phyloP scores from a whole-genome alignment of 257 asterid species.

The Ophiorrhiza pumila region DNA sequence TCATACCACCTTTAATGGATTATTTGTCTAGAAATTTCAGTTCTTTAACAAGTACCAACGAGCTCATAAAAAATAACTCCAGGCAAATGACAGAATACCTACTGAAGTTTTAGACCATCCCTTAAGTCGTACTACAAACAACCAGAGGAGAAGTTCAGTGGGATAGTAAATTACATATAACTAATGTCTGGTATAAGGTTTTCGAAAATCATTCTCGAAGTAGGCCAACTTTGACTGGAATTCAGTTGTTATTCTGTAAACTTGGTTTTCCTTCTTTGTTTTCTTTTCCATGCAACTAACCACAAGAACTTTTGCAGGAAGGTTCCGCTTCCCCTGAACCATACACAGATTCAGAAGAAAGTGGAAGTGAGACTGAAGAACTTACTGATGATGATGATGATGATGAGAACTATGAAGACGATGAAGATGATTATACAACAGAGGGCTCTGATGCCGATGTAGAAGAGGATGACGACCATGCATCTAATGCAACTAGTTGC shows the following conservation, averaged over 20 bases:
- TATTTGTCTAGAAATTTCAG: too few relatives aligned
- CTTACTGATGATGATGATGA: conserved; percentile 87
- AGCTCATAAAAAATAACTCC: not conserved
- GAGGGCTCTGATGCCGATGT: conserved; percentile 51
- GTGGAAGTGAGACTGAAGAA: conserved; percentile 84
- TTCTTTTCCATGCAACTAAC: conserved; percentile 7
- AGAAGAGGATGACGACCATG: conserved; percentile 56
- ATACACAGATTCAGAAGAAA: conserved; percentile 88
- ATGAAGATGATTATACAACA: conserved; percentile 38
- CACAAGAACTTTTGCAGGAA: conserved; percentile 48
- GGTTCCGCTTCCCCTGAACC: conserved; percentile 68
- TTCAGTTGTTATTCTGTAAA: not conserved
- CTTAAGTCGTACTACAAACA: not conserved
- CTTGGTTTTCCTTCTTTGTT: not conserved
- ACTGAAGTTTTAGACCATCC: not conserved
- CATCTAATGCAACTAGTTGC: conserved; percentile 39
- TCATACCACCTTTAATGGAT: too few relatives aligned
- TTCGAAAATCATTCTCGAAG: not conserved
- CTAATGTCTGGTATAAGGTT: not conserved
- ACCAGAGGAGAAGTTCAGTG: not conserved
- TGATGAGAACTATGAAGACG: conserved; percentile 49
- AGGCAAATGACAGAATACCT: not conserved
- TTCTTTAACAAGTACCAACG: not conserved
- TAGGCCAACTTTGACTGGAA: not conserved
- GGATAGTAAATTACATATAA: not conserved